Conservation (phyloP, 2,329 filamentous ascomycete genomes). For the Ceratocystis cacaofunesta region DNA sequence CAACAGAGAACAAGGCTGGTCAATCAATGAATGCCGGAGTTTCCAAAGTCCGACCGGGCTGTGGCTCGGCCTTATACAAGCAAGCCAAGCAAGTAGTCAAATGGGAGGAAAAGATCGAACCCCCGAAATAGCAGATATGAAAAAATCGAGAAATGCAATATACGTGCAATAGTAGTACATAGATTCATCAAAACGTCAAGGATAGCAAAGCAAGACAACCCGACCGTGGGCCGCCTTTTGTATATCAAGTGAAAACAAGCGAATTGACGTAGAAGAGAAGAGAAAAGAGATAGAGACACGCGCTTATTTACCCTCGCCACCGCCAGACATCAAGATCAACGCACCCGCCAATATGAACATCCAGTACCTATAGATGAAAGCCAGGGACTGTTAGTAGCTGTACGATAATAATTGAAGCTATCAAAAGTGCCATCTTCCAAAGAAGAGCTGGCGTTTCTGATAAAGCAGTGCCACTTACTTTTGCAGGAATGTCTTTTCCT, state of each 20-base stretch:
- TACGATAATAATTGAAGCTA: not conserved
- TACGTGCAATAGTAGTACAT: not conserved
- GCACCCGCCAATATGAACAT: conserved; percentile 43
- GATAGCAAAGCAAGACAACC: not conserved
- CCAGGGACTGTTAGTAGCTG: not conserved
- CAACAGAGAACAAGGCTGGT: too few species aligned
- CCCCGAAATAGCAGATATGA: too few species aligned
- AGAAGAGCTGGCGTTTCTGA: not conserved
- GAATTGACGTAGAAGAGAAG: conserved; percentile 2
- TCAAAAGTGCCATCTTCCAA: not conserved
- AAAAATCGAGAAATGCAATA: not conserved
- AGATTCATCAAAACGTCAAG: not conserved
- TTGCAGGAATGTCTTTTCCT: conserved; percentile 51
- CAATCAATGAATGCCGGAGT: too few species aligned
- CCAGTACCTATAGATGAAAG: conserved; percentile 40
- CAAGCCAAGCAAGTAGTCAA: not conserved
- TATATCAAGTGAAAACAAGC: not conserved
- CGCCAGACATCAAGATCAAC: conserved; percentile 38
- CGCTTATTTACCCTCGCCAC: conserved; percentile 36
- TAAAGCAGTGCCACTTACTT: conserved; percentile 35
- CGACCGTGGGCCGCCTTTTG: not conserved
- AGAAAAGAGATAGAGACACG: not conserved
- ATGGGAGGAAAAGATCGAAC: too few species aligned
- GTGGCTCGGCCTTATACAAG: not conserved
- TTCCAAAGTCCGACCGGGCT: too few species aligned